These are phyloP conservation scores for Torulaspora quercuum DNA, from an alignment of 805 yeast genomes.

Conservation along the genomic window DNA sequence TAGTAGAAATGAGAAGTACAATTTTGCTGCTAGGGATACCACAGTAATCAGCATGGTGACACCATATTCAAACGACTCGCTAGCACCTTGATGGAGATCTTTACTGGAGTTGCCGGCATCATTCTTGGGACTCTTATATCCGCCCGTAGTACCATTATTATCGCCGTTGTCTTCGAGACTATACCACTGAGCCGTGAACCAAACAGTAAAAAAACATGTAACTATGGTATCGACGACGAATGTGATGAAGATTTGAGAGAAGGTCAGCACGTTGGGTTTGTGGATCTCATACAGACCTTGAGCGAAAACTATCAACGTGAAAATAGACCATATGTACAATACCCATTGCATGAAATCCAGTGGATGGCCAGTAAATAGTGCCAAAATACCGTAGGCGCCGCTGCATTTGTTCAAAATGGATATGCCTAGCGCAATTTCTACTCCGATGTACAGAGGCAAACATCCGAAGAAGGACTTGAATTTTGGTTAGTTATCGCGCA, in stretches of 20 bases:
- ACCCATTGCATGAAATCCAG: constrained; percentile 79
- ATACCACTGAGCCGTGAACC: constrained; percentile 78
- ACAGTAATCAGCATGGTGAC: constrained; percentile 52
- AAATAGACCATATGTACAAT: constrained; percentile 62
- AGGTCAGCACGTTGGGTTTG: constrained; percentile 54
- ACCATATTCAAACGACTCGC: constrained; percentile 54
- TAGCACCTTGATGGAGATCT: constrained; percentile 51
- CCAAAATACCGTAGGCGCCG: constrained; percentile 81
- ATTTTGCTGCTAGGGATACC: constrained; percentile 45
- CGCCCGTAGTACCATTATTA: constrained; percentile 1
- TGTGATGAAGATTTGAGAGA: constrained; percentile 59
- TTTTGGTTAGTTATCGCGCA: background rate
- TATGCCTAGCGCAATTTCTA: constrained; percentile 71
- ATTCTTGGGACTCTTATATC: constrained; percentile 8
- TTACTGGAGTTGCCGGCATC: constrained; percentile 10
- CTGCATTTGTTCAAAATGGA: constrained; percentile 84
- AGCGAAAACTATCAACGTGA: constrained; percentile 61
- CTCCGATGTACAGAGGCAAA: constrained; percentile 82
- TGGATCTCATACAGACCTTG: constrained; percentile 52
- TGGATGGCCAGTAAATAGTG: constrained; percentile 87
- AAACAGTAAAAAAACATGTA: constrained; percentile 66
- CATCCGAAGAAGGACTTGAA: constrained; percentile 60
- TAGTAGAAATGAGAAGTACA: constrained; percentile 59
- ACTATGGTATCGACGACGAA: constrained; percentile 65
- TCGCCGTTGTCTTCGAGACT: constrained; percentile 39